Conservation (phyloP, 2,329 filamentous ascomycete genomes). For the Colletotrichum chlorophyti region DNA sequence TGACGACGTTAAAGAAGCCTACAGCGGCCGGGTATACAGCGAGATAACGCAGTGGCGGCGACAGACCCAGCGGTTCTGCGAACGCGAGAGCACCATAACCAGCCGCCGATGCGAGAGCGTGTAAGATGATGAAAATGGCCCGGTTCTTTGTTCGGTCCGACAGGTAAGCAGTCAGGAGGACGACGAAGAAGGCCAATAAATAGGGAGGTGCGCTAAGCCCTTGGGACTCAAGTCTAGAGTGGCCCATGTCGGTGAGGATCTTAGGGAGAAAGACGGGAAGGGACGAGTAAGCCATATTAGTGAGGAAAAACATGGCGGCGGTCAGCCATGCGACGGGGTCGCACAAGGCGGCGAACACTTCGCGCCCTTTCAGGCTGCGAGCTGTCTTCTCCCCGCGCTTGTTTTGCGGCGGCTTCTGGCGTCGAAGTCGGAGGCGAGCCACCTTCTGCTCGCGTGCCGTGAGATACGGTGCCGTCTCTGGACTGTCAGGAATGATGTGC, state of each 20-base stretch:
- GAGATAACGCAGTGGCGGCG: slow-evolving; percentile 66
- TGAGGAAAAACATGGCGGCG: slow-evolving; percentile 83
- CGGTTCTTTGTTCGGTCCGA: slow-evolving; percentile 73
- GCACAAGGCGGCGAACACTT: slow-evolving; percentile 63
- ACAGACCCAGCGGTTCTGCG: slow-evolving; percentile 52
- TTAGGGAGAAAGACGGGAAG: slow-evolving; percentile 88
- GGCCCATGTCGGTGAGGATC: slow-evolving; percentile 79
- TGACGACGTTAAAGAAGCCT: slow-evolving; percentile 86
- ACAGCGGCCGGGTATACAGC: slow-evolving; percentile 79
- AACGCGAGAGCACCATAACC: slow-evolving; percentile 70
- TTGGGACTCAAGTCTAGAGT: slow-evolving; percentile 72
- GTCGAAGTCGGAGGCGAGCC: slow-evolving; percentile 71
- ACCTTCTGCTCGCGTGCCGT: slow-evolving; percentile 70
- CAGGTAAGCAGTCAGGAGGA: slow-evolving; percentile 74
- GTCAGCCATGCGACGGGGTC: slow-evolving; percentile 79
- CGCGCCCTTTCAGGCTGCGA: slow-evolving; percentile 57
- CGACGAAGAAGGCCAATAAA: slow-evolving; percentile 74
- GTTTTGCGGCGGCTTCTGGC: slow-evolving; percentile 45
- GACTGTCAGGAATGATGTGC: slow-evolving; percentile 78
- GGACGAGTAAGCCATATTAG: slow-evolving; percentile 87
- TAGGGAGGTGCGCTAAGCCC: slow-evolving; percentile 84
- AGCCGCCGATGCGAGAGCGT: slow-evolving; percentile 69
- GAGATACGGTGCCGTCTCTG: slow-evolving; percentile 69
- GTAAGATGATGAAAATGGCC: slow-evolving; percentile 70
- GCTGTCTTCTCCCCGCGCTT: slow-evolving; percentile 29